These are phyloP conservation scores for Kalaharituber pfeilii DNA, from an alignment of 2,329 filamentous ascomycete species.

Conservation along the genomic window DNA sequence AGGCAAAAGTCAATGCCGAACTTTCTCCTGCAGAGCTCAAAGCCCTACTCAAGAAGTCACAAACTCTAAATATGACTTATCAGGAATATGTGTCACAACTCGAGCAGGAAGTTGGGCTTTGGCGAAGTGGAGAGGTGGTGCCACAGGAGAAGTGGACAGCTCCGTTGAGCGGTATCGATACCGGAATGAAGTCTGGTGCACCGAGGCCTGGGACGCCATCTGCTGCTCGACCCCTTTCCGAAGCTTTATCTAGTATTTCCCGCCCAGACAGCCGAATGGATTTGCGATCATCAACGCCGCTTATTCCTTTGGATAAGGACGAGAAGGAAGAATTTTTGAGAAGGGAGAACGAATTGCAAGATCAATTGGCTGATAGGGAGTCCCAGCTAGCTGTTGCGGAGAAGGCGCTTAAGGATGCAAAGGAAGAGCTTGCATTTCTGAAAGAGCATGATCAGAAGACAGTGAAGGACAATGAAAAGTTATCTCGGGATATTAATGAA, in stretches of 20 bases:
- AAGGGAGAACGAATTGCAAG: constrained; percentile 90
- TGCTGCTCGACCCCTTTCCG: constrained; percentile 26
- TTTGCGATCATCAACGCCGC: constrained; percentile 20
- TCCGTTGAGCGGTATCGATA: constrained; percentile 40
- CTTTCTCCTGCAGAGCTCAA: constrained; percentile 93
- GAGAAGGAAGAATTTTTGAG: constrained; percentile 91
- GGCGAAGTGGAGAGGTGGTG: constrained; percentile 75
- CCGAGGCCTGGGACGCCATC: constrained; percentile 43
- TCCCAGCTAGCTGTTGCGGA: constrained; percentile 61
- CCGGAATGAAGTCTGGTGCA: constrained; percentile 33
- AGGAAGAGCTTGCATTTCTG: constrained; percentile 68
- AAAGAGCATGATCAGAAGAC: constrained; percentile 73
- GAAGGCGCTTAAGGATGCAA: constrained; percentile 61
- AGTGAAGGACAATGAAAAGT: constrained; percentile 75
- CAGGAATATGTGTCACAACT: constrained; percentile 69
- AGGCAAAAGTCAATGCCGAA: constrained; percentile 98
- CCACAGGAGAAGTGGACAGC: constrained; percentile 78
- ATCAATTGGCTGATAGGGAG: constrained; percentile 88
- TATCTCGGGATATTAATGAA: constrained; percentile 74
- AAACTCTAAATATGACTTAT: constrained; percentile 74
- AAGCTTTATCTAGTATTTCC: constrained; percentile 31
- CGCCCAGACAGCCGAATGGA: constrained; percentile 34
- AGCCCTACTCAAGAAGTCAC: constrained; percentile 75
- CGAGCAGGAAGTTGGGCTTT: constrained; percentile 68
- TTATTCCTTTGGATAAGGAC: constrained; percentile 72